phyloP scores from a whole-genome alignment of 2,329 filamentous ascomycete species.

The Monosporascus sp. region DNA sequence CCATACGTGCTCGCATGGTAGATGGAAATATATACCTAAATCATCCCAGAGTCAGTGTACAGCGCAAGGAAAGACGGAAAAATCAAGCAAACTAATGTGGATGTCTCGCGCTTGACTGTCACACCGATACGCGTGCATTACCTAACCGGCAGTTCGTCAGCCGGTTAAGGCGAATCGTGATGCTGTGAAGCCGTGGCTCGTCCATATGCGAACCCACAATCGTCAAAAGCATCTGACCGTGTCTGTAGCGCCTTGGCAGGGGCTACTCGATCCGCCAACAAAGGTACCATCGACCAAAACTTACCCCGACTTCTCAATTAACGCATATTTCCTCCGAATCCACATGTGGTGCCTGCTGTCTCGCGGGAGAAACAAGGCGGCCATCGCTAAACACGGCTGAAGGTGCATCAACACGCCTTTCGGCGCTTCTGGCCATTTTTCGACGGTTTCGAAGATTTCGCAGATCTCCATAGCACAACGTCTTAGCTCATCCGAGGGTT shows the following conservation, averaged over 20 bases:
- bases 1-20: constrained; percentile 69
- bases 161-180: no score
- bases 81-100: no score
- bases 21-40: constrained; percentile 76
- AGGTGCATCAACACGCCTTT: constrained; percentile 66
- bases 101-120: no score
- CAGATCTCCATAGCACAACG: constrained; percentile 64
- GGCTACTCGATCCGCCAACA: no score
- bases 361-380: constrained; percentile 72
- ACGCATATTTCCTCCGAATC: constrained; percentile 72
- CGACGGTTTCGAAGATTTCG: constrained; percentile 73
- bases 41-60: no score
- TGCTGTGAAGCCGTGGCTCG: no score
- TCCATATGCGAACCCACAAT: no score
- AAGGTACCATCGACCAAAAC: constrained; percentile 25
- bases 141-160: no score
- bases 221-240: no score
- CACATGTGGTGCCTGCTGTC: constrained; percentile 70
- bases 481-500: constrained; percentile 49
- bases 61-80: no score
- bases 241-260: no score
- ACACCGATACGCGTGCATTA: no score
- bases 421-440: constrained; percentile 64
- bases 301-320: constrained; percentile 74
- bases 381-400: constrained; percentile 72